Conservation (phyloP, 2,329 filamentous ascomycete species). For the Cercospora beticola region DNA sequence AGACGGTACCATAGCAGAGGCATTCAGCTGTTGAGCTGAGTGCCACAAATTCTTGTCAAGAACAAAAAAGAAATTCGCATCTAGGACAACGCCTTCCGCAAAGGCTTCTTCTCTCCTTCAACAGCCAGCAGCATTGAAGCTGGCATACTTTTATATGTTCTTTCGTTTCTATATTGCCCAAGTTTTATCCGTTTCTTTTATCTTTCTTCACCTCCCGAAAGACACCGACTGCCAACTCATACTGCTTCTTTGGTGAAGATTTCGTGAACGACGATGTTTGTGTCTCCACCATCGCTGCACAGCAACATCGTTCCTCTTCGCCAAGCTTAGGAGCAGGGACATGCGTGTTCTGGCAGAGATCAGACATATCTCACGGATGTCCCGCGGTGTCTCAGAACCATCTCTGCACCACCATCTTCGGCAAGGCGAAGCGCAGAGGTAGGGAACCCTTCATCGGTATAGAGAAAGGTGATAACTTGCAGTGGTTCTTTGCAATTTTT, state of each 20-base stretch:
- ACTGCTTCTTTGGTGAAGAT: not conserved
- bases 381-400: not conserved
- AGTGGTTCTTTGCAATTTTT: not conserved
- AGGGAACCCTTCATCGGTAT: not conserved
- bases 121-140: not conserved
- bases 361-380: not conserved
- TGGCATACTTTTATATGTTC: not conserved
- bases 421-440: not conserved
- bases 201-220: not conserved
- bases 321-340: not conserved
- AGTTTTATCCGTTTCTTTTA: not conserved
- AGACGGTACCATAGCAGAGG: conserved; percentile 28
- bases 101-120: not conserved
- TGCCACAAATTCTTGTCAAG: not conserved
- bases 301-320: not conserved
- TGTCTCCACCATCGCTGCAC: not conserved
- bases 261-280: not conserved
- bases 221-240: not conserved
- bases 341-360: not conserved
- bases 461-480: not conserved
- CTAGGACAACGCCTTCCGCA: not conserved
- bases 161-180: not conserved
- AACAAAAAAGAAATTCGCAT: not conserved
- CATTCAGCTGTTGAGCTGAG: conserved; percentile 33
- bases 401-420: not conserved